Percentiles rank a stretch among this genome's conserved stretches.
These are phyloP conservation scores for Cordyceps sp. DNA, from an alignment of 2,329 filamentous ascomycete genomes.

Conservation along the genomic window DNA sequence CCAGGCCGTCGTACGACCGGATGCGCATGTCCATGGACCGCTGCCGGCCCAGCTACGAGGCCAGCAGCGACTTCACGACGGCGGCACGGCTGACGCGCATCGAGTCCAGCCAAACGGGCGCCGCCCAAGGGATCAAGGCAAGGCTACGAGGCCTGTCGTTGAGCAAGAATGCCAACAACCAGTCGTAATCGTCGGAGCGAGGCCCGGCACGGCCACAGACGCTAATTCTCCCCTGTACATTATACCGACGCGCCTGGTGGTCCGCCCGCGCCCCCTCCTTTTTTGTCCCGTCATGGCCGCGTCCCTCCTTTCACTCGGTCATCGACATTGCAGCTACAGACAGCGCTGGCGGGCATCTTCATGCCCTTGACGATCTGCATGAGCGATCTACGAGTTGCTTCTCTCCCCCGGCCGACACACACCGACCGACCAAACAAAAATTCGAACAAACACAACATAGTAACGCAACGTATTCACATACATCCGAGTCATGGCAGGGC, in stretches of 20 bases:
- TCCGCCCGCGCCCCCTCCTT: too few relatives aligned
- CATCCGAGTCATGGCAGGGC: constrained; percentile 3
- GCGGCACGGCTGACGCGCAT: constrained; percentile 71
- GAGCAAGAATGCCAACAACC: constrained; percentile 21
- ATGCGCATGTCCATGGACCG: constrained; percentile 78
- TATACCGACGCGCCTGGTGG: too few relatives aligned
- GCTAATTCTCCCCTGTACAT: constrained; percentile 10
- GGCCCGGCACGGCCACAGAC: neutral
- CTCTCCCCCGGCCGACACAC: constrained; percentile 1
- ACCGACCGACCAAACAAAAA: neutral
- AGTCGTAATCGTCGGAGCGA: constrained; percentile 4
- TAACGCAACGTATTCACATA: constrained; percentile 2
- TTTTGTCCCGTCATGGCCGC: too few relatives aligned
- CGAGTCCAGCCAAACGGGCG: constrained; percentile 41
- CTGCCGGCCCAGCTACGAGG: constrained; percentile 69
- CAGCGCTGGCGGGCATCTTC: neutral
- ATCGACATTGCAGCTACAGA: neutral
- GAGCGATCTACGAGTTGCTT: constrained; percentile 27
- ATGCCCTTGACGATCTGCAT: constrained; percentile 29
- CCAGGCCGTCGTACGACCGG: constrained; percentile 75
- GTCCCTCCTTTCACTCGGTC: too few relatives aligned
- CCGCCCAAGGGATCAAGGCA: constrained; percentile 14
- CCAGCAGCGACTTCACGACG: constrained; percentile 79
- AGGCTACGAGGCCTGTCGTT: constrained; percentile 26
- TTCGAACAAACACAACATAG: neutral